These are phyloP conservation scores for Boletus rubroflammeus DNA, from an alignment of 768 basidiomycete species.

Conservation along the genomic window DNA sequence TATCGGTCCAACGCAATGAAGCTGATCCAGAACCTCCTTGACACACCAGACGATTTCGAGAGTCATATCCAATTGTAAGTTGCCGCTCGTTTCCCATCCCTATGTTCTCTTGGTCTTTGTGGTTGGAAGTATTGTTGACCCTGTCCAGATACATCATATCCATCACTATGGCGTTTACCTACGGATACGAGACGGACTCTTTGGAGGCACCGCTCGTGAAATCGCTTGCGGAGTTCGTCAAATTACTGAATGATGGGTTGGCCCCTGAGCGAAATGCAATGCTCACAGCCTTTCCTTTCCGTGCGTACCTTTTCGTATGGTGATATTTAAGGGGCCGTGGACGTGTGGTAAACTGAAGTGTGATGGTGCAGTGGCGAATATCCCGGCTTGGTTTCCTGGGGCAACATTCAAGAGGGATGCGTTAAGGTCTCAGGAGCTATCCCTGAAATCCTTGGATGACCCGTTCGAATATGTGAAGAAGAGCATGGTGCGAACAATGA, in stretches of 20 bases:
- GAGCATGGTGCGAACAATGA: conserved; percentile 20
- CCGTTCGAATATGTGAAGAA: conserved; percentile 29
- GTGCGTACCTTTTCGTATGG: conserved; percentile 12
- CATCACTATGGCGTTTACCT: conserved; percentile 31
- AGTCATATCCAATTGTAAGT: conserved; percentile 23
- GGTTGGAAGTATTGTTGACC: background rate
- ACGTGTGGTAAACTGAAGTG: background rate
- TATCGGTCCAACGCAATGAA: conserved; percentile 21
- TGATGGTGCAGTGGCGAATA: conserved; percentile 20
- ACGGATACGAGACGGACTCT: conserved; percentile 27
- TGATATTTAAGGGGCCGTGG: background rate
- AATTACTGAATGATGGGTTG: conserved; percentile 22
- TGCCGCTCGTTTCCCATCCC: background rate
- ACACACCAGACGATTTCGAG: conserved; percentile 24
- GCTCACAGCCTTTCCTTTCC: conserved; percentile 29
- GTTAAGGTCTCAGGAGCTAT: conserved; percentile 24
- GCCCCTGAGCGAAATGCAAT: conserved; percentile 25
- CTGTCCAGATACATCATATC: conserved; percentile 28
- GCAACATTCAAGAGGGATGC: conserved; percentile 29
- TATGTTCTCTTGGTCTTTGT: background rate
- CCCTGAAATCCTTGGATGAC: conserved; percentile 20
- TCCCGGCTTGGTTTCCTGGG: conserved; percentile 31
- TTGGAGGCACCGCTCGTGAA: conserved; percentile 27
- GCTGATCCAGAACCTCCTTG: conserved; percentile 19
- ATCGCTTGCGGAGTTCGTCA: conserved; percentile 23